Evolutionary conservation across 2,329 filamentous ascomycete genomes (phyloP).

Genomic region (Penicillium hordei): DNA sequence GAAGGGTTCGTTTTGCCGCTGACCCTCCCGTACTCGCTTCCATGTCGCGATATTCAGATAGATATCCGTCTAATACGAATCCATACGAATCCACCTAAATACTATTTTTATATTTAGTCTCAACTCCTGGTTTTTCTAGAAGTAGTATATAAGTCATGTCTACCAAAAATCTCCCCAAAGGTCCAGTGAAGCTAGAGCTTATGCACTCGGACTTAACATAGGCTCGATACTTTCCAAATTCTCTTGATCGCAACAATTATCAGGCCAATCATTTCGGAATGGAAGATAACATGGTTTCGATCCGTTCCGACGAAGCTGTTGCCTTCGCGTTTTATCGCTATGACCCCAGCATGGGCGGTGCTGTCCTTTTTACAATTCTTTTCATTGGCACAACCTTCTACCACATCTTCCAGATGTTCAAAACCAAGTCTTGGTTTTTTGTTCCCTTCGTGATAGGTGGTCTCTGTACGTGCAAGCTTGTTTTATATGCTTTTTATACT

Average conservation of each 20-base stretch:
- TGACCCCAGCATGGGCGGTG: background rate
- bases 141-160: background rate
- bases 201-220: background rate
- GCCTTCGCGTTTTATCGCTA: background rate
- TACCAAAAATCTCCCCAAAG: background rate
- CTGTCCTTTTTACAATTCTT: background rate
- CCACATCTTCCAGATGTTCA: slow-evolving; percentile 12
- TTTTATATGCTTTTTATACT: background rate
- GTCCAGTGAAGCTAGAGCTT: background rate
- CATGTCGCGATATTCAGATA: background rate
- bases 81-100: background rate
- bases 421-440: background rate
- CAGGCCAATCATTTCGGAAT: background rate
- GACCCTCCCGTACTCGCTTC: background rate
- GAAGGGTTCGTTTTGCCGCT: background rate
- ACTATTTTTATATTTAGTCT: background rate
- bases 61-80: background rate
- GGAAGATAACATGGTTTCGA: background rate
- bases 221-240: background rate
- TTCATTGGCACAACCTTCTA: slow-evolving; percentile 16
- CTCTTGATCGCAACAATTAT: background rate
- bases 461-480: background rate
- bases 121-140: background rate
- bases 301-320: background rate
- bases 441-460: background rate